Base-by-base conservation (phyloP, 2,329 filamentous ascomycete species). In the Elsinoe arachidis region DNA sequence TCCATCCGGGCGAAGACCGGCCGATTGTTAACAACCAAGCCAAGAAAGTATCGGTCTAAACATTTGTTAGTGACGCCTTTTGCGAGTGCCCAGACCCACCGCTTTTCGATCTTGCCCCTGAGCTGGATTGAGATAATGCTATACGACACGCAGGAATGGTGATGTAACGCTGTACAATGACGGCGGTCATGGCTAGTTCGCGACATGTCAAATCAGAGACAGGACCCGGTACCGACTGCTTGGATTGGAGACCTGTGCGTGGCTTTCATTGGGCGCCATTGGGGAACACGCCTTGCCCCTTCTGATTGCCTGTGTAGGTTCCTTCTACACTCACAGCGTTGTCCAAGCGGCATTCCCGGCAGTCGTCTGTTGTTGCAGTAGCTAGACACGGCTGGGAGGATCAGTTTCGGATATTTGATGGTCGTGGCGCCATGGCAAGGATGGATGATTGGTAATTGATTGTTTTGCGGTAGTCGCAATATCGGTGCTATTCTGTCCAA, bases 1-100 rank as follows among this genome's bases (percentile, higher is more conserved):
- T 34, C 3, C 26, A 30, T 35, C 46, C 46, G 46, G 46, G 46
- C 46, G 46, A 51, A 51, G 46, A 51, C 46, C 46, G 46, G 46
- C 46, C 46, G 46, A 51, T 23, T 46, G n/a, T 26, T n/a, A 23
- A 46, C 41, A 44, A 44, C 41, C 41, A 44, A 44, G 41, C 41
- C 44, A 49, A 49, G 44, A 33, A 49, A 49, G 23, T 12, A 49
- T 33, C 23, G 23, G 33, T n/a, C 44, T 44, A 44, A 21, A 17
- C 17, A 44, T 44, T 21, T 44, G 41, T 44, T 44, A 49, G 44
- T 35, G 46, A 26, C 46, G 46, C 46, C 19, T 23, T 26, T 51
- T 35, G 46, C 10, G 21, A 26, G 41, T 23, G 41, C 21, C 41
- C 41, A 46, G 41, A 23, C 41, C 41, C 41, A 46, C 41, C 41